A percentile compares a stretch with the other conserved stretches of the same genome.
Evolutionary conservation across 2,329 filamentous ascomycete species (phyloP).

Genomic region (Cytospora chrysosperma): DNA sequence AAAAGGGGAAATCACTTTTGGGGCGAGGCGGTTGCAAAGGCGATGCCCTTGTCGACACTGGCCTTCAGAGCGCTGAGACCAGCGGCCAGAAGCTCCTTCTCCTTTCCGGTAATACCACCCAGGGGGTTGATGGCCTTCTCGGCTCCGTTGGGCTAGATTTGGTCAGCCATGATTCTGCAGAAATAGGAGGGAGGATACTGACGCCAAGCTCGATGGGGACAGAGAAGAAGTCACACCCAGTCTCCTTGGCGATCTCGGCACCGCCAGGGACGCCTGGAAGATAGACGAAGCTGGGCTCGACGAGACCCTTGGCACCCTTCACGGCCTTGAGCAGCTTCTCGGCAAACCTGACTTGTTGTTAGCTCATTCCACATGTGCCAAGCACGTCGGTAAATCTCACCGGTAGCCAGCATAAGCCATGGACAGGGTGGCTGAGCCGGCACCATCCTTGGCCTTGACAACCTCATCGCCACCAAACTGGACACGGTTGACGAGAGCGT

Average conservation of each 20-base stretch:
- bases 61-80: conserved; percentile 76
- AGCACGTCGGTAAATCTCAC: conserved; percentile 44
- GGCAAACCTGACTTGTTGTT: conserved; percentile 66
- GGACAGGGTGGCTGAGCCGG: conserved; percentile 79
- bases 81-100: conserved; percentile 81
- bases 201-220: conserved; percentile 94
- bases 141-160: conserved; percentile 70
- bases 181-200: conserved; percentile 45
- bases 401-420: conserved; percentile 93
- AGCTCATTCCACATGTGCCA: conserved; percentile 5
- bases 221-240: conserved; percentile 90
- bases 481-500: conserved; percentile 87
- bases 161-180: conserved; percentile 2
- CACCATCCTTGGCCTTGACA: conserved; percentile 81
- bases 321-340: conserved; percentile 88
- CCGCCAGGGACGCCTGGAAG: conserved; percentile 86
- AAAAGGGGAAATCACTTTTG: conserved; percentile 69
- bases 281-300: conserved; percentile 96
- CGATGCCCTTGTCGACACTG: conserved; percentile 93
- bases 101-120: conserved; percentile 73
- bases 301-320: conserved; percentile 86
- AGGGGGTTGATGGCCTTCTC: conserved; percentile 85
- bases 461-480: conserved; percentile 98
- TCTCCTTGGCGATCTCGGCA: conserved; percentile 79
- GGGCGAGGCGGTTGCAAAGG: conserved; percentile 83